Percentiles rank a stretch among this genome's conserved stretches.
Conservation (phyloP, 2,329 filamentous ascomycete species). For the Aspergillus flavus region DNA sequence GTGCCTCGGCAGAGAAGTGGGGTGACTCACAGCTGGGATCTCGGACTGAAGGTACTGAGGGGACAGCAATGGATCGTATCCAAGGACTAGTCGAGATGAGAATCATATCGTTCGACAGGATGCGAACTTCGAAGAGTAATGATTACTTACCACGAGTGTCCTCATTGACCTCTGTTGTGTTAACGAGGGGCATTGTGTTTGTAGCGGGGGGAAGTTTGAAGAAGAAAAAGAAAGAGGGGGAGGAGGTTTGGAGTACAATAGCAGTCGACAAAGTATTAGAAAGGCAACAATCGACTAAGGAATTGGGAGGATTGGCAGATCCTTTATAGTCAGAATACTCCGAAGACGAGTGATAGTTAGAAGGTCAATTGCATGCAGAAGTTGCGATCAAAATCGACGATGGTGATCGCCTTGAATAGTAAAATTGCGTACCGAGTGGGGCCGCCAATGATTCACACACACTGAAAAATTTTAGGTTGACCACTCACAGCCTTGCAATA, state of each 20-base stretch:
- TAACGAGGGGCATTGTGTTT: conserved; percentile 45
- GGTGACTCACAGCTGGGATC: conserved; percentile 67
- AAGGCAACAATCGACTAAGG: neutral
- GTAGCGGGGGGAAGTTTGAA: neutral
- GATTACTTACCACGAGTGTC: conserved; percentile 47
- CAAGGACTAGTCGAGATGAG: conserved; percentile 66
- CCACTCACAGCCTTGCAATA: neutral
- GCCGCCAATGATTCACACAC: conserved; percentile 18
- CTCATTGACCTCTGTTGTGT: conserved; percentile 45
- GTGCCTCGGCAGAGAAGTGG: conserved; percentile 31
- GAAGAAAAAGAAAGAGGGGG: neutral
- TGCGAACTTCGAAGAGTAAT: neutral
- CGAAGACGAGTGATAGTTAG: neutral
- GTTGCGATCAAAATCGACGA: conserved; percentile 2
- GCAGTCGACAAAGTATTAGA: neutral
- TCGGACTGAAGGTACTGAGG: conserved; percentile 85
- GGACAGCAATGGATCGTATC: conserved; percentile 90
- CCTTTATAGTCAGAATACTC: neutral
- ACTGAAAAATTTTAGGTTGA: conserved; percentile 9
- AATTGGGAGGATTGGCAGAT: neutral
- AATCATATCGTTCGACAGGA: neutral
- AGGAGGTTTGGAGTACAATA: neutral
- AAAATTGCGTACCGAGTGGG: conserved; percentile 15
- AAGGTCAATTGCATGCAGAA: neutral
- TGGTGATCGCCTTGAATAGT: conserved; percentile 9